phyloP scores from a whole-genome alignment of 768 basidiomycete genomes.

The Trametes sanguinea region DNA sequence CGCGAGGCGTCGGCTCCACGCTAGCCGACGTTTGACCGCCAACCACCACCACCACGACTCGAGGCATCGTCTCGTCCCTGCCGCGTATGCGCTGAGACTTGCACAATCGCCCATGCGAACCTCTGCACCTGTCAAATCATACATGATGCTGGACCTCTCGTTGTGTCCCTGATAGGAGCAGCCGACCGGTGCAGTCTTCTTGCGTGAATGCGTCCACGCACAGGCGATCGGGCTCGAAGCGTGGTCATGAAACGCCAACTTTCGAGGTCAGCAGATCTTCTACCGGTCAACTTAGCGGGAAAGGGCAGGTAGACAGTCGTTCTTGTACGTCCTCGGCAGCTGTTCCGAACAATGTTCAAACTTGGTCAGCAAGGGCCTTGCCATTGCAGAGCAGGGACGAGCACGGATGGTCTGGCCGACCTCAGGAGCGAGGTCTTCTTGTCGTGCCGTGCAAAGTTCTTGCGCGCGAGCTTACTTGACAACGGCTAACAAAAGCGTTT shows the following conservation, averaged over 20 bases:
- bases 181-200: no score
- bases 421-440: background rate
- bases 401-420: background rate
- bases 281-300: background rate
- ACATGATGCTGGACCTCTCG: no score
- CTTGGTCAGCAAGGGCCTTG: background rate
- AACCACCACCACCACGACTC: no score
- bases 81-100: no score
- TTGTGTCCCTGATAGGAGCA: no score
- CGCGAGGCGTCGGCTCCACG: no score
- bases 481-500: background rate
- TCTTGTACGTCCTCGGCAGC: conserved; percentile 11
- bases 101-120: no score
- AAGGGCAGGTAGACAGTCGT: background rate
- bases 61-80: no score
- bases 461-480: background rate
- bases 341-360: background rate
- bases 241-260: conserved; percentile 8
- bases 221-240: background rate
- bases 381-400: background rate
- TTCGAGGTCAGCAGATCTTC: background rate
- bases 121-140: no score
- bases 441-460: background rate
- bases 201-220: background rate
- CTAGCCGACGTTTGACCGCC: no score